Percentiles rank a stretch among this genome's conserved stretches.
Evolutionary conservation across 331 rosid genomes (phyloP).

Genomic region (Cydonia oblonga): DNA sequence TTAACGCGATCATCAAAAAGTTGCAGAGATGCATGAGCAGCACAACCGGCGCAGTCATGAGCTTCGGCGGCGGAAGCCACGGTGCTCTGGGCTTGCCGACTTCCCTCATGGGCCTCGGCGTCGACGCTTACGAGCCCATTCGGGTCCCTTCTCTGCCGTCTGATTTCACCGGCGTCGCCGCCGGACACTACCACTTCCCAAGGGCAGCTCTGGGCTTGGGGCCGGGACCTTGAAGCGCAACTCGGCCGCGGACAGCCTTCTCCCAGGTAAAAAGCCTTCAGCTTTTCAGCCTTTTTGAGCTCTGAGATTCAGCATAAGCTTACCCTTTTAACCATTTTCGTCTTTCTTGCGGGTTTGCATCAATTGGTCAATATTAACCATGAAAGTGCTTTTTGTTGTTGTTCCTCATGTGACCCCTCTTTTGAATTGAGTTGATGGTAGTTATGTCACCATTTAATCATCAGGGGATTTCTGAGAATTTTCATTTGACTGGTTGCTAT

Average conservation of each 20-base stretch:
- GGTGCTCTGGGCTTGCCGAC: conserved; percentile 78
- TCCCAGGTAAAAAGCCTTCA: conserved; percentile 23
- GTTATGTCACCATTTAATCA: background rate
- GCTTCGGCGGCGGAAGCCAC: conserved; percentile 82
- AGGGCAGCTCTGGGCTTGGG: conserved; percentile 84
- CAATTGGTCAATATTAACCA: background rate
- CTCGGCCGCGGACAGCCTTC: conserved; percentile 61
- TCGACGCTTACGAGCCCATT: conserved; percentile 66
- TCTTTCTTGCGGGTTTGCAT: background rate
- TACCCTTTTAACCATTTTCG: background rate
- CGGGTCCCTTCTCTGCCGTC: conserved; percentile 46
- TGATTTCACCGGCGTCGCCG: conserved; percentile 34
- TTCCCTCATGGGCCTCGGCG: conserved; percentile 39
- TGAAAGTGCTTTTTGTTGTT: background rate
- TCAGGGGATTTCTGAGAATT: background rate
- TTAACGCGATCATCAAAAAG: background rate
- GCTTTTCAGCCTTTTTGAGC: background rate
- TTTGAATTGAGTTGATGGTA: background rate
- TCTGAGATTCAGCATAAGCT: too few relatives aligned
- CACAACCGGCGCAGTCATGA: conserved; percentile 43
- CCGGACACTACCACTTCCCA: conserved; percentile 75
- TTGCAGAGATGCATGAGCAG: conserved; percentile 40
- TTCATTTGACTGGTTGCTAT: background rate
- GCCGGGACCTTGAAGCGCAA: conserved; percentile 75
- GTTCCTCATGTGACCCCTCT: background rate